Base-by-base conservation (phyloP, 164 flowering plant species). In the Vitis rotundifolia region DNA sequence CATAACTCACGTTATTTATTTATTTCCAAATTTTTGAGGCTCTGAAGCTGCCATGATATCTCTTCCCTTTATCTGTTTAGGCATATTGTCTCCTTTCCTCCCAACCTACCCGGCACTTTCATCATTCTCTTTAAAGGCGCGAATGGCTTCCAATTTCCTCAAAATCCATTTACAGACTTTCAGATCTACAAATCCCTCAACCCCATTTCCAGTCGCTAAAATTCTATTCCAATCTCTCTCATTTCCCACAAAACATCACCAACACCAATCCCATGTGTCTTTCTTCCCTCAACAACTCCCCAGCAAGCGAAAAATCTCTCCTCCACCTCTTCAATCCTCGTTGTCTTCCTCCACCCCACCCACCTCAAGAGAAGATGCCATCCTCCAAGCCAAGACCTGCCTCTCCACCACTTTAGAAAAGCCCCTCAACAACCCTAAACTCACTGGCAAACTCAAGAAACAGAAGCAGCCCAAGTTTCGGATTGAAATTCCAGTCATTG, bases 401-500 rank as follows among this genome's bases (percentile, higher is more conserved):
- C 85, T 92, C 67, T 85, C 89, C 26, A 71, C 82, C 73, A 73
- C 90, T 70, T 70, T 92, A 54, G 82, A 84, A 50, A 92, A 87
- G 75, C 90, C 97, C 49, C 84, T 92, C 68, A 88, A 88, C 85
- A 89, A 84, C 76, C 86, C 88, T 50, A 87, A 81, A 66, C 90
- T 92, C 50, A 72, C 87, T 10, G 87, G 90, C 7, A 86, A 86
- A 61, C 81, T 91, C 78, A 93, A 86, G 87, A 91, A 88, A 70
- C 70, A 75, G 12, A 90, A 82, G 73, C 98, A 88, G 53, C 90
- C 88, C 29, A 84, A 87, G 55, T 84, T 85, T 77, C 85, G 88
- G 16, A 82, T 94, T 19, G 98, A 94, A 63, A 87, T 94, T 65
- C 98, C 98, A 0, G 85, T 94, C 62, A 28, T 81, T 15, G 91